phyloP scores from a whole-genome alignment of 1,284 basidiomycete genomes.

The Fistulinella cinereoalba region DNA sequence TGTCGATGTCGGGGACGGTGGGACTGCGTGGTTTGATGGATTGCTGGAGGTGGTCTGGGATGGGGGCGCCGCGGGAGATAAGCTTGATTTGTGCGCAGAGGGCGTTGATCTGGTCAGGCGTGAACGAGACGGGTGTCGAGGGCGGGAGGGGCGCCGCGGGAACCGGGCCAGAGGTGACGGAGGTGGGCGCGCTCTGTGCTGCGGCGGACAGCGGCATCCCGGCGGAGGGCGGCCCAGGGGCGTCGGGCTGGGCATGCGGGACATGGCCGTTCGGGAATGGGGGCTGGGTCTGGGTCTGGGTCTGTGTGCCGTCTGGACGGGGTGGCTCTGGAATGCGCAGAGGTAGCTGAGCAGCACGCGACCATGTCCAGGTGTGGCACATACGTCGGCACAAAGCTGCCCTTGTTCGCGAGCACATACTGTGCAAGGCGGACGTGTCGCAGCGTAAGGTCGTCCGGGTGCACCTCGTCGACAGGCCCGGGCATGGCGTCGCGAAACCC shows the following conservation, averaged over 20 bases:
- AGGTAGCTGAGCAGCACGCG: constrained; percentile 27
- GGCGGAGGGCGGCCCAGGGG: constrained; percentile 3
- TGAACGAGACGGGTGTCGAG: constrained; percentile 75
- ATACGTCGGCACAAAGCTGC: no score
- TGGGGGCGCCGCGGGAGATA: constrained; percentile 73
- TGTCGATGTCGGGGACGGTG: constrained; percentile 61
- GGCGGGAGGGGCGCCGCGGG: constrained; percentile 29
- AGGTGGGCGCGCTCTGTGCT: constrained; percentile 15
- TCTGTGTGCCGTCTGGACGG: constrained; percentile 22
- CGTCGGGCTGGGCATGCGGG: constrained; percentile 17
- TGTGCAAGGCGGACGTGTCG: constrained; percentile 30
- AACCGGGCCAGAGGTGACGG: constrained; percentile 29
- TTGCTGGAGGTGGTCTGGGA: constrained; percentile 79
- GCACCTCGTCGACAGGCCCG: constrained; percentile 10
- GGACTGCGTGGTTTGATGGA: constrained; percentile 68
- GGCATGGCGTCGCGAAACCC: constrained; percentile 21
- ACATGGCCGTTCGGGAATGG: constrained; percentile 27
- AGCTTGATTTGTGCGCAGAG: constrained; percentile 88
- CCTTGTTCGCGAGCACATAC: constrained; percentile 31
- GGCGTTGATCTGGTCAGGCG: constrained; percentile 78
- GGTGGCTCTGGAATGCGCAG: constrained; percentile 27
- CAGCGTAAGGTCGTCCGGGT: constrained; percentile 27
- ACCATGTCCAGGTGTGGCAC: no score
- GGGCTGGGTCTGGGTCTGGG: constrained; percentile 21
- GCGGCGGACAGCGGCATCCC: constrained; percentile 4